Evolutionary conservation across 306 rosid genomes (phyloP), one percentile per base, ranked within the genome.

Genomic region (Lotus japonicus): DNA sequence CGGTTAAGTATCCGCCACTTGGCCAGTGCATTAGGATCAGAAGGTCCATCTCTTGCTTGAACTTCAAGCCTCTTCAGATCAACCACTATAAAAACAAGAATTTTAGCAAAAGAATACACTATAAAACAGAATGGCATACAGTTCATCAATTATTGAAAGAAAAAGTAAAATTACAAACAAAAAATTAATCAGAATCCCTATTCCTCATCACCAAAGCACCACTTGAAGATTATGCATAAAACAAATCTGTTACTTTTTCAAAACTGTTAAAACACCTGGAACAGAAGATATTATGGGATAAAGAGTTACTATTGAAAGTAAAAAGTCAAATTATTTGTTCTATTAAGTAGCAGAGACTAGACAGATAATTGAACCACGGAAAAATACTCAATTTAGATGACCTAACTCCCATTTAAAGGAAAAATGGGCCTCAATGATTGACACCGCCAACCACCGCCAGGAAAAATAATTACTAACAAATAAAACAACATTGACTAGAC

Each of bases 1-100:
- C 99, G 90, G 52, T 95, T 95, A 48, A 95, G 90, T 80, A 95
- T 90, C 66, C 99, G 96, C 99, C 99, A 95, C 81, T 85, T 95
- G 62, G 99, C 97, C 62, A 95, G 80, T 39, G 99, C 92, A 84
- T 95, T 84, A 38, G 99, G 95, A 77, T 95, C 99, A 53, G 88
- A 88, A 51, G 99, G 99, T 63, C 99, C 99, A 78, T 95, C 99
- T 77, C 99, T 90, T 69, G 96, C 99, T 71, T 90, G 92, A 74
- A 81, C 89, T 80, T 95, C 85, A 72, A 95, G 96, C 71, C 88
- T 87, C 87, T 95, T 95, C 81, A 95, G 58, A 80, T 95, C 99
- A 71, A 56, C 82, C 99, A 95, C 99, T 95, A 80, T 50, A 44
- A 71, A 51, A 68, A 35, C 71, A 69, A 41, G 35, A 74, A 54